phyloP scores from a whole-genome alignment of 805 yeast genomes.

The Barnettozyma botsteinii region DNA sequence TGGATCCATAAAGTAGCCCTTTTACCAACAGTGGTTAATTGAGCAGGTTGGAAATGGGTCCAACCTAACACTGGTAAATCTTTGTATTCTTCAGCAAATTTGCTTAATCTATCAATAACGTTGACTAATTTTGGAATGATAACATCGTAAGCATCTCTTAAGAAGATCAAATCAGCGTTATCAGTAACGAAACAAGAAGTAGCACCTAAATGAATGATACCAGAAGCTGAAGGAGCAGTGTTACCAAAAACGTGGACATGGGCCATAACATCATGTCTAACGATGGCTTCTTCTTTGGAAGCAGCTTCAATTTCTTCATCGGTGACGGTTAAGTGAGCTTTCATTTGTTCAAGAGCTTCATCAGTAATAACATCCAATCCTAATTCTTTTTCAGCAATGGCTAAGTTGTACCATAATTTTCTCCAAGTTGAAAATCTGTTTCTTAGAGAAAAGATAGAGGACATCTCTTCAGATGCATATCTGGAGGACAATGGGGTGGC shows the following conservation, averaged over 20 bases:
- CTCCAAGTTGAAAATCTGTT: slow-evolving; percentile 98
- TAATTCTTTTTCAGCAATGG: slow-evolving; percentile 89
- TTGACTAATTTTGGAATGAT: slow-evolving; percentile 93
- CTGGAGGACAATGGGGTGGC: slow-evolving; percentile 92
- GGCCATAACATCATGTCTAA: slow-evolving; percentile 99
- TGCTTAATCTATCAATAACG: slow-evolving; percentile 82
- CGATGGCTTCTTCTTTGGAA: slow-evolving; percentile 90
- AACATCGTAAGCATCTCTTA: slow-evolving; percentile 92
- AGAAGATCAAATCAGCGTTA: slow-evolving; percentile 93
- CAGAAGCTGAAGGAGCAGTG: slow-evolving; percentile 93
- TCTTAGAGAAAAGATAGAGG: slow-evolving; percentile 82
- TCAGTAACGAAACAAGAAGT: slow-evolving; percentile 97
- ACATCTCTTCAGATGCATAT: slow-evolving; percentile 98
- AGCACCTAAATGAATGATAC: slow-evolving; percentile 97
- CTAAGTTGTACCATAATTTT: slow-evolving; percentile 91
- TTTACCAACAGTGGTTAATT: slow-evolving; percentile 96
- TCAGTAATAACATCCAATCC: slow-evolving; percentile 83
- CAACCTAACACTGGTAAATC: slow-evolving; percentile 96
- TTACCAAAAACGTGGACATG: slow-evolving; percentile 95
- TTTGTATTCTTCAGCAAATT: slow-evolving; percentile 87
- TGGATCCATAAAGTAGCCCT: slow-evolving; percentile 97
- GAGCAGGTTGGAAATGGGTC: slow-evolving; percentile 99
- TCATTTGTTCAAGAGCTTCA: slow-evolving; percentile 87
- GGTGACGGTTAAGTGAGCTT: slow-evolving; percentile 68
- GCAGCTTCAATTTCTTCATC: slow-evolving; percentile 92